These are phyloP conservation scores for Populus euphratica DNA, from an alignment of 345 rosid genomes.

Conservation along the genomic window DNA sequence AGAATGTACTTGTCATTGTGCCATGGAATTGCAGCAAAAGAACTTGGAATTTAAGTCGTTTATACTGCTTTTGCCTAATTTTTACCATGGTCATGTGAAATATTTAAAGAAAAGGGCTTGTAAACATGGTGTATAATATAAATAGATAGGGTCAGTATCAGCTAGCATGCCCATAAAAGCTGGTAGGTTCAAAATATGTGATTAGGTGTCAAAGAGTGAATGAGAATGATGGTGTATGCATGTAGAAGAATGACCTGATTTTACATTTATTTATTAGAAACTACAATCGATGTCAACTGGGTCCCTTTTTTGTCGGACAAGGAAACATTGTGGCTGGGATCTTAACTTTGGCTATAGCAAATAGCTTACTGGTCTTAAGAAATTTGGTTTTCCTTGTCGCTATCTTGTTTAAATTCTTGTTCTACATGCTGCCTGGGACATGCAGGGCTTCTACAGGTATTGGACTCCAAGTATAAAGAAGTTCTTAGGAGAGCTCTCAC, in stretches of 20 bases:
- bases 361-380: neutral
- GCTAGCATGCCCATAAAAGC: neutral
- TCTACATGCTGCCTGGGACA: constrained; percentile 2
- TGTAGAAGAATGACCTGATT: neutral
- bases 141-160: neutral
- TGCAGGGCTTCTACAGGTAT: constrained; percentile 83
- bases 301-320: neutral
- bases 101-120: neutral
- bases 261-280: neutral
- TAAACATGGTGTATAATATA: neutral
- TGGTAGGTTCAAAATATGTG: neutral
- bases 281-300: neutral
- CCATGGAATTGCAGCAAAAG: neutral
- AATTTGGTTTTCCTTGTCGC: neutral
- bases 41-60: neutral
- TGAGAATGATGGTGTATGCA: neutral
- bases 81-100: neutral
- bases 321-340: constrained; percentile 7
- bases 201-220: neutral
- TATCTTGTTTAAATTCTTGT: neutral
- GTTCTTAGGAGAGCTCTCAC: constrained; percentile 58
- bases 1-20: neutral
- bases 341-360: constrained; percentile 5
- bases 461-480: constrained; percentile 86
- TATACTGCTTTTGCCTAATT: neutral